Evolutionary conservation across 352 stramenopile genomes (phyloP).

Genomic region (Globisporangium uncinulatum): DNA sequence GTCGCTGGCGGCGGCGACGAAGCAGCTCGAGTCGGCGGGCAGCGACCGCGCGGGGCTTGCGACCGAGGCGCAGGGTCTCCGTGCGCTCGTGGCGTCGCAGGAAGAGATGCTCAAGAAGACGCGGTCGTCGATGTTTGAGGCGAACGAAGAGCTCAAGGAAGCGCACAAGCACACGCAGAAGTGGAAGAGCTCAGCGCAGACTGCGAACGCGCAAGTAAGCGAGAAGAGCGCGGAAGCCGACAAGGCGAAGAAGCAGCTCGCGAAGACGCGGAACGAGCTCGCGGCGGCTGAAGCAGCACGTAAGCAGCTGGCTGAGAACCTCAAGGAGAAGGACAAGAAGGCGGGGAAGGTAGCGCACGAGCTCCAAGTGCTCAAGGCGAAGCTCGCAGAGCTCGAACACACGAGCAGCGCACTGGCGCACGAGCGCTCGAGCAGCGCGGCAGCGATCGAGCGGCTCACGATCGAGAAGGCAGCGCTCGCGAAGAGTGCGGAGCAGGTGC

Average conservation of each 20-base stretch:
- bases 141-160: constrained; percentile 78
- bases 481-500: constrained; percentile 41
- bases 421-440: constrained; percentile 17
- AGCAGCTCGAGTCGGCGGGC: constrained; percentile 27
- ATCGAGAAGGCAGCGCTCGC: constrained; percentile 35
- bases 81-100: constrained; percentile 29
- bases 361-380: constrained; percentile 37
- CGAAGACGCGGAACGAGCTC: constrained; percentile 40
- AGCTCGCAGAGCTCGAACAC: constrained; percentile 23
- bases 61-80: constrained; percentile 38
- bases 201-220: constrained; percentile 48
- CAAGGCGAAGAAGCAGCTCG: constrained; percentile 58
- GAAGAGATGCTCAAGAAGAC: constrained; percentile 73
- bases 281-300: constrained; percentile 32
- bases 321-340: constrained; percentile 71
- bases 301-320: constrained; percentile 42
- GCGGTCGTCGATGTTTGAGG: constrained; percentile 51
- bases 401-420: constrained; percentile 16
- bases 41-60: constrained; percentile 23
- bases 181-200: constrained; percentile 67
- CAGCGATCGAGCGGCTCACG: constrained; percentile 30
- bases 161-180: constrained; percentile 54
- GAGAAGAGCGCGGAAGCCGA: constrained; percentile 69
- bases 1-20: constrained; percentile 25
- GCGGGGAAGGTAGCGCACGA: constrained; percentile 54